Evolutionary conservation across 148 eudicot species (phyloP), one percentile per base, ranked within the genome.

Genomic region (Dysphania ambrosioides): DNA sequence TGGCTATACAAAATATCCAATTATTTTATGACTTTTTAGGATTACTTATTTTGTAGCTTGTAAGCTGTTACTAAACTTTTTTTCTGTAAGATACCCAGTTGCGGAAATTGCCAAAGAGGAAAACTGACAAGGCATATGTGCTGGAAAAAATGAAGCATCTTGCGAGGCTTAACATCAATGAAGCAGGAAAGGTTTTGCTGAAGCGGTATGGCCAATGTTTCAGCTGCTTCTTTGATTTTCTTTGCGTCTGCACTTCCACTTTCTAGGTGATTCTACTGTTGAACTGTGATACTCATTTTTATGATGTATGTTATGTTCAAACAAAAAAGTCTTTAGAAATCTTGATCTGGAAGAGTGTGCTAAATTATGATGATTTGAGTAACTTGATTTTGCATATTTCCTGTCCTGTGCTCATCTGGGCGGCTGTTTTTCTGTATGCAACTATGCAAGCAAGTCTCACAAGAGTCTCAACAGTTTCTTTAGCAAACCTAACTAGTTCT

Each of bases 31-130:
- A 29, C 65, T 35, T 23, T 61, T 27, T 79, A 57, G 61, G 19
- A 40, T 63, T 68, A 2, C 56, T 68, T 38, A 7, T 4, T 27
- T 19, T 77, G 19, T 11, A 51, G 41, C 57, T 15, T 36, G 2
- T 18, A 49, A 38, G 41, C 59, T 75, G 32, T 72, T 83, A 76
- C 90, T 94, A 75, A 94, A 85, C 65, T 79, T 23, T 78, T 56
- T 82, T 72, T 86, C 66, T 82, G 67, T 79, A 86, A 95, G 97
- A 92, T 90, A 88, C 97, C 69, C 97, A 95, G 80, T 86, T 95
- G 92, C 98, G 90, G 92, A 95, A 88, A 83, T 92, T 92, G 97
- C 98, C 98, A 1, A 95, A 89, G 82, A 84, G 98, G 79, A 95
- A 95, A 81, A 95, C 98, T 13, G 98, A 95, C 86, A 95, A 86